Base-by-base conservation (phyloP, 768 basidiomycete species). In the Kwoniella heveanensis region DNA sequence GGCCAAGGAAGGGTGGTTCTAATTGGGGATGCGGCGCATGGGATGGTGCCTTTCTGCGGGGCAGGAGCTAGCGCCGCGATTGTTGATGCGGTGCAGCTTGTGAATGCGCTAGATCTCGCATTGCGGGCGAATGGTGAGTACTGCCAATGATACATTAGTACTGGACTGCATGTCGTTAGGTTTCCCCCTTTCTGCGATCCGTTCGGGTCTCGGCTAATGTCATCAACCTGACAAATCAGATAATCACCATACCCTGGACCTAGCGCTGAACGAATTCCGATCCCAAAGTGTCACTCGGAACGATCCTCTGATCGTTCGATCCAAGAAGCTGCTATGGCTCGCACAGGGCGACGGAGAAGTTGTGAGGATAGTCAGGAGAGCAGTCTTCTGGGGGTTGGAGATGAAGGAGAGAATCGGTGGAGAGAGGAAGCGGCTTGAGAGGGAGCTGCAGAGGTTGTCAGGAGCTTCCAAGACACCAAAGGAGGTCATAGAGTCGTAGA, bases 1-100 rank as follows among this genome's bases (percentile, higher is more conserved):
- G 66, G 69, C 13, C 32, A 46, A 37, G 67, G 65, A 19, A 47
- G 58, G 32, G n/a, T 73, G 8, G 37, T 70, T 1, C 46, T 73
- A 19, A 58, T 69, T 29, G 71, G 68, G 4, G 71, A 73, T 55
- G 66, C 68, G 2, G 53, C 51, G 6, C 68, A 73, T 56, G 65
- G 59, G 37, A 68, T 67, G 54, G 39, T 52, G 8, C 71, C 71
- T 1, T 67, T 67, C 54, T 65, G 63, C 32, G 67, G 64, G 19
- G 60, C 62, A 37, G 68, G 71, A 9, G 67, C 71, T 0, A 54
- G 66, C 36, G 53, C 58, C n/a, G 71, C 61, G 5, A 47, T 73
- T 2, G 27, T 50, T 39, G 71, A 73, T 60, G 64, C 51, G 17
- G 60, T 54, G 17, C 58, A 55, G 21, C 49, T 71, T 17, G 61